Percentiles rank a stretch among this genome's conserved stretches.
phyloP scores from a whole-genome alignment of 352 stramenopile species.

The Phytophthora sansomeana region DNA sequence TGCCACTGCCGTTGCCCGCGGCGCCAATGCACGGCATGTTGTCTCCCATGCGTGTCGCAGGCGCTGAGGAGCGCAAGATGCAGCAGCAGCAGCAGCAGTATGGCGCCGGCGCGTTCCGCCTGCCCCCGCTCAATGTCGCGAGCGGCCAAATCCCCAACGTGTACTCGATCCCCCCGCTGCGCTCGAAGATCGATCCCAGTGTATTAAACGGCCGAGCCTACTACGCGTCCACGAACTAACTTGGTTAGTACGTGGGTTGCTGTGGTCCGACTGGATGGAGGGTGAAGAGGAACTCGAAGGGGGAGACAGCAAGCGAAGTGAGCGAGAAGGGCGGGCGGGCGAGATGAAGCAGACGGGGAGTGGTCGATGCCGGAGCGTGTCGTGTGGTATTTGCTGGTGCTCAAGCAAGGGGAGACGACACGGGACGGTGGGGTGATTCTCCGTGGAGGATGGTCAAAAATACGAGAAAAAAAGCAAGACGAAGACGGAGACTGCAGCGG shows the following conservation, averaged over 20 bases:
- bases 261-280: constrained; percentile 3
- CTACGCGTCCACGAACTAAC: constrained; percentile 61
- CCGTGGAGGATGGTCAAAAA: constrained; percentile 39
- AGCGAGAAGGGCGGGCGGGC: constrained; percentile 3
- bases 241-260: constrained; percentile 1
- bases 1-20: constrained; percentile 33
- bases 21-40: constrained; percentile 36
- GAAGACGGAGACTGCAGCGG: constrained; percentile 41
- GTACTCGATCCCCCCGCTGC: constrained; percentile 76
- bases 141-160: constrained; percentile 39
- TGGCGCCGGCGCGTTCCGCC: constrained; percentile 42
- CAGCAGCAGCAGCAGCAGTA: constrained; percentile 32
- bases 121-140: constrained; percentile 72
- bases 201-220: constrained; percentile 59
- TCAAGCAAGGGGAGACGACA: constrained; percentile 32
- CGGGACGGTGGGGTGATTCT: constrained; percentile 1
- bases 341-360: constrained; percentile 27
- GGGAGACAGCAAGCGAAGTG: constrained; percentile 3
- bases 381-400: constrained; percentile 38
- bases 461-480: constrained; percentile 39
- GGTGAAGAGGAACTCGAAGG: constrained; percentile 12
- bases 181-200: constrained; percentile 81
- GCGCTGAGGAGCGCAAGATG: constrained; percentile 47
- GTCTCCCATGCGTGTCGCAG: constrained; percentile 39
- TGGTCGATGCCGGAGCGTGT: constrained; percentile 11